phyloP scores from a whole-genome alignment of 2,329 filamentous ascomycete genomes.

The Cytospora piceicola region DNA sequence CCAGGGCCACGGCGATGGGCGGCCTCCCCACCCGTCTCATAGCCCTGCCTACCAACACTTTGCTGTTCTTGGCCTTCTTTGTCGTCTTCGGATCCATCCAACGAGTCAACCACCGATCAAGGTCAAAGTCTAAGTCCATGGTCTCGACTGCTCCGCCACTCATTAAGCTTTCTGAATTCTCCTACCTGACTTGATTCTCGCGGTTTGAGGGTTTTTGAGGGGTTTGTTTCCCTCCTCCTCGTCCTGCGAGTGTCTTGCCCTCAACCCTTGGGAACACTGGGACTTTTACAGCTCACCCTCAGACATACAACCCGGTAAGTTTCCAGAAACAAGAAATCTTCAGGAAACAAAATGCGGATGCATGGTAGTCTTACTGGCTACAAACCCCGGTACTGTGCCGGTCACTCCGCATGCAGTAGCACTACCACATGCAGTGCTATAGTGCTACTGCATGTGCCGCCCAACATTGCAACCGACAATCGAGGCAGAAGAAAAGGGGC shows the following conservation, averaged over 20 bases:
- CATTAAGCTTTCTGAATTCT: neutral
- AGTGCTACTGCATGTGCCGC: neutral
- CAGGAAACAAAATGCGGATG: neutral
- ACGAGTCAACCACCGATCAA: neutral
- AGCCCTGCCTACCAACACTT: no score
- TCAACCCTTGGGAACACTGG: neutral
- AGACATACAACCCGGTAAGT: neutral
- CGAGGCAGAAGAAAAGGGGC: neutral
- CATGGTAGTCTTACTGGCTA: neutral
- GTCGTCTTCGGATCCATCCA: neutral
- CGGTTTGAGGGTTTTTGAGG: no score
- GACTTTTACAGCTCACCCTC: neutral
- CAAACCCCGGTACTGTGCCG: neutral
- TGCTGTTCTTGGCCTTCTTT: no score
- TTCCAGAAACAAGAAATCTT: neutral
- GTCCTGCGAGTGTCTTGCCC: neutral
- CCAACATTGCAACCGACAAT: neutral
- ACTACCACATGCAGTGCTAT: constrained; percentile 3
- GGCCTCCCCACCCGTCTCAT: neutral
- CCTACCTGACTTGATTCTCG: neutral
- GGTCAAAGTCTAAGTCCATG: neutral
- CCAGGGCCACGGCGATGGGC: neutral
- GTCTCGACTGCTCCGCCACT: neutral
- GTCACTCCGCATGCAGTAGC: no score
- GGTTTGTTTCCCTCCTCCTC: neutral